A percentile compares a stretch with the other conserved stretches of the same genome.
Conservation (phyloP, 2,329 filamentous ascomycete genomes). For the Botrytis porri region DNA sequence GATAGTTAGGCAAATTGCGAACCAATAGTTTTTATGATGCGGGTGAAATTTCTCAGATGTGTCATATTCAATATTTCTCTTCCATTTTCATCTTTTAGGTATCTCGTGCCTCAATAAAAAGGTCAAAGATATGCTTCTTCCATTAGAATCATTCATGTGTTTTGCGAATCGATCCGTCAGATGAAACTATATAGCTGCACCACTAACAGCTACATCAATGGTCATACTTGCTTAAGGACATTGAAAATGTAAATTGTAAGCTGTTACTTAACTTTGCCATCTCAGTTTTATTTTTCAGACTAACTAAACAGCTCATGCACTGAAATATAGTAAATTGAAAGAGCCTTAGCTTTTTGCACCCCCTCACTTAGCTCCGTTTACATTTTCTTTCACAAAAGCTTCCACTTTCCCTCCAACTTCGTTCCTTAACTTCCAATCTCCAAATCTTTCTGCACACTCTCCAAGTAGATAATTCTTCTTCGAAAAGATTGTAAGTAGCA, state of each 20-base stretch:
- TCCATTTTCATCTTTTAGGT: not conserved
- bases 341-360: not conserved
- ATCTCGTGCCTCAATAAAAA: not conserved
- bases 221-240: not conserved
- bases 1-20: not conserved
- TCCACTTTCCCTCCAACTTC: not conserved
- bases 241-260: not conserved
- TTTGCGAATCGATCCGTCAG: not conserved
- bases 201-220: not conserved
- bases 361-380: fast-evolving
- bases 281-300: not conserved
- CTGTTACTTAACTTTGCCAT: not conserved
- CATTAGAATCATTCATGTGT: not conserved
- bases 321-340: not conserved
- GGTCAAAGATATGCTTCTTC: no score
- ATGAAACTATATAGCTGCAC: not conserved
- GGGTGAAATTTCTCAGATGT: not conserved
- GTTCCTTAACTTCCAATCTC: not conserved
- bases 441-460: fast-evolving
- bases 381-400: not conserved
- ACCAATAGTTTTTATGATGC: not conserved
- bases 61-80: not conserved
- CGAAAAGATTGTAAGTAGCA: fast-evolving
- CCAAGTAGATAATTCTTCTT: not conserved
- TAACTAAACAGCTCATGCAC: not conserved